phyloP scores from a whole-genome alignment of 2,329 filamentous ascomycete species.

The Aspergillus hortae region DNA sequence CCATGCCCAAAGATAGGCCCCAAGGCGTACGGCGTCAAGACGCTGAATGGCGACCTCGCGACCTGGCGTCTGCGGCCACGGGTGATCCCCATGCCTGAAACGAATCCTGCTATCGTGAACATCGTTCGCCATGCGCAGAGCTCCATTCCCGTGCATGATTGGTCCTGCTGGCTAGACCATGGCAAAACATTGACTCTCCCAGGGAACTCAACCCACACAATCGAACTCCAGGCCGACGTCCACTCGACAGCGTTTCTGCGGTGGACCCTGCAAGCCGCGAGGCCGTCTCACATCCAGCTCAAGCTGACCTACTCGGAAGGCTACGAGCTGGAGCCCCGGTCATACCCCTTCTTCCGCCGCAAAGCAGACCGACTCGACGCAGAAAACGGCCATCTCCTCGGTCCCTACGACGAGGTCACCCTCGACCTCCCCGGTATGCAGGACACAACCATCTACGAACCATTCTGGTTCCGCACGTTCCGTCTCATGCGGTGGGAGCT shows the following conservation, averaged over 20 bases:
- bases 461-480: conserved; percentile 43
- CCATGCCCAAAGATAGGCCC: conserved; percentile 8
- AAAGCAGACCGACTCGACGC: conserved; percentile 38
- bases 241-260: conserved; percentile 24
- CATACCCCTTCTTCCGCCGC: conserved; percentile 38
- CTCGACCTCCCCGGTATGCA: conserved; percentile 19
- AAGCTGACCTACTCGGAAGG: conserved; percentile 31
- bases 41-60: conserved; percentile 37
- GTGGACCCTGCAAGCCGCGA: conserved; percentile 19
- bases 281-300: conserved; percentile 16
- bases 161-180: conserved; percentile 9
- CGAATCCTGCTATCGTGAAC: conserved; percentile 17
- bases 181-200: conserved; percentile 7
- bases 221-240: conserved; percentile 21
- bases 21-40: conserved; percentile 28
- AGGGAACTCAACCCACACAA: conserved; percentile 10
- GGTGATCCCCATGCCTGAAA: conserved; percentile 33
- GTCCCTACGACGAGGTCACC: conserved; percentile 34
- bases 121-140: conserved; percentile 22
- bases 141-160: neutral
- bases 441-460: conserved; percentile 26
- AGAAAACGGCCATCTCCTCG: conserved; percentile 29
- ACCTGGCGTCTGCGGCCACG: conserved; percentile 40
- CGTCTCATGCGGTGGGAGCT: conserved; percentile 33
- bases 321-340: conserved; percentile 30